Percentiles rank a stretch among this genome's conserved stretches.
Evolutionary conservation across 352 stramenopile species (phyloP).

Genomic region (Pythium brachiatum): DNA sequence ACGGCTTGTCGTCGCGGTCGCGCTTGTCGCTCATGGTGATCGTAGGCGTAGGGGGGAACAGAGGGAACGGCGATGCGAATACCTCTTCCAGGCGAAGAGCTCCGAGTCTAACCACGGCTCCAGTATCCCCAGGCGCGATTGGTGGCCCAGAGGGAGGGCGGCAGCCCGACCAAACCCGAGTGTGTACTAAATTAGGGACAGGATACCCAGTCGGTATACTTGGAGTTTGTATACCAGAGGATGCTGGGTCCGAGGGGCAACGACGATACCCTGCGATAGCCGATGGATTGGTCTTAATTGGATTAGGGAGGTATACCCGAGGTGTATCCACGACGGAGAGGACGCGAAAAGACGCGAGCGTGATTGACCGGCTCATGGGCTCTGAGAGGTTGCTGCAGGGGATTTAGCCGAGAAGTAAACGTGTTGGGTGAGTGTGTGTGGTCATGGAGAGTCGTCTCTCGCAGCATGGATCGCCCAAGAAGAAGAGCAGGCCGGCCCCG

Average conservation of each 20-base stretch:
- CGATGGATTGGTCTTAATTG: neutral
- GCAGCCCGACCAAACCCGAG: slow-evolving; percentile 26
- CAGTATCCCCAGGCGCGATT: neutral
- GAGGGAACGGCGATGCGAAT: neutral
- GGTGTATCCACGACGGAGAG: neutral
- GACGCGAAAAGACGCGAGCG: neutral
- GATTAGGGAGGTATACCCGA: neutral
- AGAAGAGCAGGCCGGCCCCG: neutral
- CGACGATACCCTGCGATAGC: neutral
- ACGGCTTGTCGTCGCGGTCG: slow-evolving; percentile 82
- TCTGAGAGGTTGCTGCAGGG: neutral
- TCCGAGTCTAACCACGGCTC: too few species aligned
- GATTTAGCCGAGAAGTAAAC: neutral
- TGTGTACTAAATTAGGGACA: slow-evolving; percentile 24
- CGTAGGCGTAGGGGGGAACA: neutral
- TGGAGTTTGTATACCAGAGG: slow-evolving; percentile 26
- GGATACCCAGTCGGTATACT: slow-evolving; percentile 28
- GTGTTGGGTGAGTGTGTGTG: neutral
- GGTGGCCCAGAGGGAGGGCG: slow-evolving; percentile 27
- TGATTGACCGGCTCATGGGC: neutral
- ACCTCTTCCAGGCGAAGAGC: neutral
- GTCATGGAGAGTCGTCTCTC: neutral
- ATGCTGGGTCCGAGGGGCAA: neutral
- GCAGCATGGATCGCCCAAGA: slow-evolving; percentile 6
- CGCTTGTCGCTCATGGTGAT: slow-evolving; percentile 41